These are phyloP conservation scores for Hippophae gyantsensis DNA, from an alignment of 306 rosid species.

Conservation along the genomic window DNA sequence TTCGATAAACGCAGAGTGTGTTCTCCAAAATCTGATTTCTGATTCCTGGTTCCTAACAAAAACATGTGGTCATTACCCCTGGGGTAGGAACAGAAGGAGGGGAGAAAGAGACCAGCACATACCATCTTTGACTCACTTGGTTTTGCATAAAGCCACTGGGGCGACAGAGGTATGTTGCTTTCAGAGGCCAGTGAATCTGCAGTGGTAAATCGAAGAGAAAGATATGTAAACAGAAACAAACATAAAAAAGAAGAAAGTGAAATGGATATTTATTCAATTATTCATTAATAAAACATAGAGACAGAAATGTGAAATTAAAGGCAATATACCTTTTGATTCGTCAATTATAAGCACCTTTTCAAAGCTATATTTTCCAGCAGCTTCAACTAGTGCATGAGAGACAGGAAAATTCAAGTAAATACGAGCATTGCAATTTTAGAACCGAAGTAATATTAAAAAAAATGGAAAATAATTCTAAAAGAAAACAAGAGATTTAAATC, in stretches of 20 bases:
- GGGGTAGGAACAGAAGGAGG: too few relatives aligned
- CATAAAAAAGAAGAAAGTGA: neutral
- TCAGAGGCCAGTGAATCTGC: slow-evolving; percentile 39
- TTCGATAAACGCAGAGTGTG: too few relatives aligned
- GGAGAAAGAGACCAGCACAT: slow-evolving; percentile 8
- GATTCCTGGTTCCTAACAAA: too few relatives aligned
- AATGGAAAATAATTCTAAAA: neutral
- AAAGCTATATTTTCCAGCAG: slow-evolving; percentile 33
- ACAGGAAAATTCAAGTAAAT: slow-evolving; percentile 7
- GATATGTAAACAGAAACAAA: slow-evolving; percentile 11
- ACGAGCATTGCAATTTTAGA: neutral
- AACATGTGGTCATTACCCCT: too few relatives aligned
- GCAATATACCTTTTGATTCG: slow-evolving; percentile 37
- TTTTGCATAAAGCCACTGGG: slow-evolving; percentile 61
- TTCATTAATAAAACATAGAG: neutral
- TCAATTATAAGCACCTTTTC: slow-evolving; percentile 34
- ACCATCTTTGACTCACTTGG: slow-evolving; percentile 49
- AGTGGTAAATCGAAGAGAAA: slow-evolving; percentile 5
- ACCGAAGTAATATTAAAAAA: neutral
- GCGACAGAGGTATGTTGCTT: slow-evolving; percentile 51
- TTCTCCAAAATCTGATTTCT: too few relatives aligned
- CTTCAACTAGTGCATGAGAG: slow-evolving; percentile 20
- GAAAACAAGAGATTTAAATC: too few relatives aligned
- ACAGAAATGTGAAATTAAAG: neutral
- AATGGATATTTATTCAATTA: neutral